phyloP scores from a whole-genome alignment of 495 filamentous ascomycete genomes.

The Elaphomyces granulatus region DNA sequence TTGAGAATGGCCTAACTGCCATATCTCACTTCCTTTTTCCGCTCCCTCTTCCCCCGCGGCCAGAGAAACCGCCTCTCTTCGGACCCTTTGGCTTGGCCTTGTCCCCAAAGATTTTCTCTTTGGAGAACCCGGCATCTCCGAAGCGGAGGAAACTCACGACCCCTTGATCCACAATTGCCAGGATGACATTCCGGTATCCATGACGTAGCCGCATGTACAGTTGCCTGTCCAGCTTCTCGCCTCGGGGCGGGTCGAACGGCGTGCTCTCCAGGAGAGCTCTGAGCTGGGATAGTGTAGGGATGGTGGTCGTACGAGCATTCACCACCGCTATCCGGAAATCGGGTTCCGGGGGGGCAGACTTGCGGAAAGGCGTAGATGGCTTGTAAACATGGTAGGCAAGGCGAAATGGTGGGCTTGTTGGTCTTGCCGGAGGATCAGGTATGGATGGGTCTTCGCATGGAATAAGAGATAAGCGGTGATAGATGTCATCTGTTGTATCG shows the following conservation, averaged over 20 bases:
- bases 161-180: slow-evolving; percentile 82
- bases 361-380: slow-evolving; percentile 53
- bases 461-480: slow-evolving; percentile 58
- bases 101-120: slow-evolving; percentile 51
- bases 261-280: slow-evolving; percentile 50
- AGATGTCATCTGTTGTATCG: slow-evolving; percentile 50
- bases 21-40: slow-evolving; percentile 24
- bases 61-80: slow-evolving; percentile 22
- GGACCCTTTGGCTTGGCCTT: slow-evolving; percentile 14
- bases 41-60: slow-evolving; percentile 24
- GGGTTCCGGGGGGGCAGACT: slow-evolving; percentile 56
- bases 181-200: slow-evolving; percentile 66
- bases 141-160: slow-evolving; percentile 76
- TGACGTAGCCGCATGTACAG: slow-evolving; percentile 65
- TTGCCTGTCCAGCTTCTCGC: slow-evolving; percentile 34
- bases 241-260: slow-evolving; percentile 45
- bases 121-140: slow-evolving; percentile 63
- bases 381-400: slow-evolving; percentile 73
- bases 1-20: too few relatives aligned
- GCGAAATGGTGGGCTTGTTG: slow-evolving; percentile 40
- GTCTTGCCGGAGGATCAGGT: slow-evolving; percentile 7
- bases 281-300: slow-evolving; percentile 62
- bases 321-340: slow-evolving; percentile 75
- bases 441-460: slow-evolving; percentile 51
- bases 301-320: slow-evolving; percentile 47